Conservation (phyloP, 345 rosid genomes). For the Pistacia atlantica region DNA sequence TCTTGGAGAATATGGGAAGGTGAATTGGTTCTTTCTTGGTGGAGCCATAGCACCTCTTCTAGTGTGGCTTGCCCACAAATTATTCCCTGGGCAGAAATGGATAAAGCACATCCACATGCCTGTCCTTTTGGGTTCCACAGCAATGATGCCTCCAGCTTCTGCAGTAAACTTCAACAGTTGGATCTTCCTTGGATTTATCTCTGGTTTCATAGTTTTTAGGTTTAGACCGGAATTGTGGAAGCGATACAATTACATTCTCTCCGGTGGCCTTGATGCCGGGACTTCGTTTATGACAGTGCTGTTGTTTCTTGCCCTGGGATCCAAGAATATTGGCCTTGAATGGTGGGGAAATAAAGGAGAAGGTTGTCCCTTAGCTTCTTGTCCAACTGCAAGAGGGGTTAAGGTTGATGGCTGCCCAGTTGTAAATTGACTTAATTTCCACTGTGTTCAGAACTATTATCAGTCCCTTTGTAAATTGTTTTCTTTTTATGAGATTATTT, state of each 20-base stretch:
- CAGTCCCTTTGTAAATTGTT: background rate
- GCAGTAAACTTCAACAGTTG: slow-evolving; percentile 78
- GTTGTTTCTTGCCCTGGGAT: slow-evolving; percentile 50
- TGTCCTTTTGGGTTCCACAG: slow-evolving; percentile 61
- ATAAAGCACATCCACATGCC: slow-evolving; percentile 65
- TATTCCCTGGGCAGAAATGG: slow-evolving; percentile 62
- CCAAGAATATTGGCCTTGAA: slow-evolving; percentile 35
- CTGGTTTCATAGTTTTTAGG: slow-evolving; percentile 54
- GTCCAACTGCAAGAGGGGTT: slow-evolving; percentile 74
- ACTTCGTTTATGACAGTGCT: slow-evolving; percentile 69
- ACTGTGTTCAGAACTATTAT: background rate
- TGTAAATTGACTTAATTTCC: background rate
- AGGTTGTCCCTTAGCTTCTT: slow-evolving; percentile 61
- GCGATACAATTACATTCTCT: slow-evolving; percentile 66
- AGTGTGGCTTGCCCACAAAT: slow-evolving; percentile 69
- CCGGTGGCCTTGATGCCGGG: slow-evolving; percentile 80
- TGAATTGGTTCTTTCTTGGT: slow-evolving; percentile 72
- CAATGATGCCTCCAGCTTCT: slow-evolving; percentile 76
- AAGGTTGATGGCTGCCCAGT: slow-evolving; percentile 59
- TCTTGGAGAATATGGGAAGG: slow-evolving; percentile 56
- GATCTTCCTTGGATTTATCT: slow-evolving; percentile 57
- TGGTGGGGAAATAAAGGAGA: slow-evolving; percentile 82
- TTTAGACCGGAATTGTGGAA: slow-evolving; percentile 58
- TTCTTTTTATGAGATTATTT: background rate
- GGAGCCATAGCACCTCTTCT: slow-evolving; percentile 68